phyloP scores from a whole-genome alignment of 139 green algal genomes.

The Parachlorella kessleri region DNA sequence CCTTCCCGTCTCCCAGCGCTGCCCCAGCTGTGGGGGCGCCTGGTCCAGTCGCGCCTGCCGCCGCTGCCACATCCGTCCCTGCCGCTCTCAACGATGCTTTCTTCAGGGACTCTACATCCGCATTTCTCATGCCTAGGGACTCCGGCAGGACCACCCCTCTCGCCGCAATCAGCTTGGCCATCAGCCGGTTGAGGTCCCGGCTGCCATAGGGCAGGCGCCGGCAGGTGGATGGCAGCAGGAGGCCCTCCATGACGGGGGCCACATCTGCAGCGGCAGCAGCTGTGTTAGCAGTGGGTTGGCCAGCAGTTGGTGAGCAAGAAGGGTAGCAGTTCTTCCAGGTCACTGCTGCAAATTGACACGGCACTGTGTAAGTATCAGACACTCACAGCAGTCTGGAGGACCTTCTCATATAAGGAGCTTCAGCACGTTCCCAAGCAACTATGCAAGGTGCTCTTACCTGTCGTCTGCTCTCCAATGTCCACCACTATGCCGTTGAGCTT shows the following conservation, averaged over 20 bases:
- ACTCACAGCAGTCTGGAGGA: too few species aligned
- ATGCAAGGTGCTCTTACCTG: constrained; percentile 34
- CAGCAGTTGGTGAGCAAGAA: too few species aligned
- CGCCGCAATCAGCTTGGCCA: constrained; percentile 31
- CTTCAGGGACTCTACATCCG: constrained; percentile 15
- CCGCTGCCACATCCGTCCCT: not conserved
- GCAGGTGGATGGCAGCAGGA: constrained; percentile 45
- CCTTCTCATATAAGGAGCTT: too few species aligned
- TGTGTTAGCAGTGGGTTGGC: too few species aligned
- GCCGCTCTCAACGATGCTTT: not conserved
- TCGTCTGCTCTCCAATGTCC: constrained; percentile 86
- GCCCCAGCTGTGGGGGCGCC: constrained; percentile 2
- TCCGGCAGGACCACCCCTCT: not conserved
- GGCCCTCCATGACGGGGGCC: constrained; percentile 77
- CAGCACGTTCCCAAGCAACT: too few species aligned
- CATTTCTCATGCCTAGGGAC: not conserved
- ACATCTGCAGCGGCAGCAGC: constrained; percentile 68
- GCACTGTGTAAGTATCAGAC: too few species aligned
- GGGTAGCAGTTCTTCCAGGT: too few species aligned
- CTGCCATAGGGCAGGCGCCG: constrained; percentile 64
- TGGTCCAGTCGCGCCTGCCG: not conserved
- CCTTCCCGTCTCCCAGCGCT: not conserved
- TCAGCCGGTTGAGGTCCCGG: constrained; percentile 54
- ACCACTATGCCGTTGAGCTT: constrained; percentile 74
- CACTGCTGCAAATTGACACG: too few species aligned